Evolutionary conservation across 148 eudicot genomes (phyloP).

Genomic region (Rhododendron kiyosumense): DNA sequence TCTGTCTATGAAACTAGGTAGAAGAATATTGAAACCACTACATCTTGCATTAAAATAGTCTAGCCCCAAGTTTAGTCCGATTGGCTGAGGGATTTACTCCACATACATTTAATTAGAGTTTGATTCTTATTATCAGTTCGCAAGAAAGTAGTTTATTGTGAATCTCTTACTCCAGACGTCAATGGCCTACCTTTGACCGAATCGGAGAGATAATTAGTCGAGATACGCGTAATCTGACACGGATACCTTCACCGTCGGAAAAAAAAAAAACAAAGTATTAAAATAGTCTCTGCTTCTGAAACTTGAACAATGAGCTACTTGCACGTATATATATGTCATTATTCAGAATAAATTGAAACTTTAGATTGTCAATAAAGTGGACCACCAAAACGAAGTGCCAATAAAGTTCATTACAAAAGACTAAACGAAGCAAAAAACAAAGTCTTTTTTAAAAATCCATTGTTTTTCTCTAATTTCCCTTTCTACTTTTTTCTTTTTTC

Average conservation of each 20-base stretch:
- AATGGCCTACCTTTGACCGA: neutral
- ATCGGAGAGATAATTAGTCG: neutral
- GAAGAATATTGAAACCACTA: neutral
- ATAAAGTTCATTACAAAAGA: conserved; percentile 27
- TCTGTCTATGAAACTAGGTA: neutral
- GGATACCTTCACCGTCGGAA: no score
- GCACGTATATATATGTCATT: neutral
- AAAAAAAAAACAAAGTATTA: neutral
- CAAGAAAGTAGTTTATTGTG: neutral
- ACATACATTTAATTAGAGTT: no score
- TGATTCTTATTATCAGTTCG: neutral
- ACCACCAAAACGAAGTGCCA: conserved; percentile 18
- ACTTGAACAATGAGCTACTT: neutral
- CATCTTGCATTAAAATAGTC: neutral
- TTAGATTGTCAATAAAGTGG: conserved; percentile 42
- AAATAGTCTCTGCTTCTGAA: neutral
- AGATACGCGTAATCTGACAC: neutral
- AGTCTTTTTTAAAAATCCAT: conserved; percentile 8
- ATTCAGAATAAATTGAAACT: neutral
- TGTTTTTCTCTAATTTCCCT: neutral
- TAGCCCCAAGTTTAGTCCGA: neutral
- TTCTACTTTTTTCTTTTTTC: neutral
- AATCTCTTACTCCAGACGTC: neutral
- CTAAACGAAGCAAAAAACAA: conserved; percentile 21
- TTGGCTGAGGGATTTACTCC: neutral